Evolutionary conservation across 192 early-diverging fungal genomes (phyloP).

Genomic region (Entophlyctis luteolus): DNA sequence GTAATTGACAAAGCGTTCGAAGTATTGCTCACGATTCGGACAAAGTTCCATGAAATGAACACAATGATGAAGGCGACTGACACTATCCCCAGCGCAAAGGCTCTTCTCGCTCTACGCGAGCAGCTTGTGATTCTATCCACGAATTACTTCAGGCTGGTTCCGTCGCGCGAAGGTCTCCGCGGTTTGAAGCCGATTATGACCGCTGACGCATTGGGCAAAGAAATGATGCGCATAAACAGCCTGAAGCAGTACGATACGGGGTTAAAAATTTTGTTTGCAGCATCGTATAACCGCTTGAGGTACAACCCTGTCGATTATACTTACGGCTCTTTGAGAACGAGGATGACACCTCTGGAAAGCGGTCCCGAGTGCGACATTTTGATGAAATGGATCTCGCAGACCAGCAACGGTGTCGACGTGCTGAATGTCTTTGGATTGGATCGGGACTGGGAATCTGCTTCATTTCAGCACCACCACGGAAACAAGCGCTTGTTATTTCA

Average conservation of each 20-base stretch:
- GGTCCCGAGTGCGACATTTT: conserved; percentile 52
- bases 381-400: conserved; percentile 45
- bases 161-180: not conserved
- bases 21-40: conserved; percentile 24
- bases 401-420: conserved; percentile 29
- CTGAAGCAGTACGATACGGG: conserved; percentile 30
- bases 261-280: conserved; percentile 26
- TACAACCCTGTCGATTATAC: conserved; percentile 37
- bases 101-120: conserved; percentile 5
- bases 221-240: conserved; percentile 18
- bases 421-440: conserved; percentile 17
- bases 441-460: conserved; percentile 40
- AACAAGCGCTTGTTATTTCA: conserved; percentile 41
- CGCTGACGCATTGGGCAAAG: conserved; percentile 3
- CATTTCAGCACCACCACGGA: conserved; percentile 48
- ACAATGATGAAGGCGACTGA: not conserved
- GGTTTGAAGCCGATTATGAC: conserved; percentile 22
- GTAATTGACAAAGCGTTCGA: conserved; percentile 21
- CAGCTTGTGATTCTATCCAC: conserved; percentile 26
- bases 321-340: not conserved
- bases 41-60: conserved; percentile 29
- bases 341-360: conserved; percentile 6
- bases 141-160: conserved; percentile 29
- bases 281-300: conserved; percentile 8
- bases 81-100: conserved; percentile 20